These are phyloP conservation scores for Brassica juncea DNA, from an alignment of 345 rosid genomes.

Conservation along the genomic window DNA sequence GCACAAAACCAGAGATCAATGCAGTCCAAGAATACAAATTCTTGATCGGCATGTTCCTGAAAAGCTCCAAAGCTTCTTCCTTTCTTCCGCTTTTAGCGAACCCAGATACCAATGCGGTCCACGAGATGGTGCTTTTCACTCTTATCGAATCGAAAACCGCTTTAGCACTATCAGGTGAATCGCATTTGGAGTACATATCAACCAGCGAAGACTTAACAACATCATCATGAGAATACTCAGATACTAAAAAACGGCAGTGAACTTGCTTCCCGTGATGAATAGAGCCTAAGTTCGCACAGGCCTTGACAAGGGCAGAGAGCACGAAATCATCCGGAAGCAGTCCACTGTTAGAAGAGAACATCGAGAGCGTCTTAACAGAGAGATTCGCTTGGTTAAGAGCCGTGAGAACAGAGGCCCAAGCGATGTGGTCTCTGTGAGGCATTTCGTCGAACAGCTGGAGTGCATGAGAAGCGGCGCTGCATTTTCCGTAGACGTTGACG, in stretches of 20 bases:
- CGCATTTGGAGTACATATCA: constrained; percentile 77
- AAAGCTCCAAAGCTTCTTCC: constrained; percentile 55
- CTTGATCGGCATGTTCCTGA: constrained; percentile 44
- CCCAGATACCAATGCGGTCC: constrained; percentile 67
- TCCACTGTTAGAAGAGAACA: constrained; percentile 40
- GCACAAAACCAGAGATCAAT: constrained; percentile 74
- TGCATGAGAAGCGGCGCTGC: constrained; percentile 48
- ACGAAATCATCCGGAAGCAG: constrained; percentile 71
- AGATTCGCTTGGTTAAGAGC: constrained; percentile 56
- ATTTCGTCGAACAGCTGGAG: constrained; percentile 59
- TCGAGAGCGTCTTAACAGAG: constrained; percentile 52
- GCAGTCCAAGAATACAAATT: constrained; percentile 73
- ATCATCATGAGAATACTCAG: constrained; percentile 54
- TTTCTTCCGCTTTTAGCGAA: constrained; percentile 69
- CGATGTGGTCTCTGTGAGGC: constrained; percentile 58
- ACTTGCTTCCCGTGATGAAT: constrained; percentile 62
- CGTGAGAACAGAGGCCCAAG: constrained; percentile 74
- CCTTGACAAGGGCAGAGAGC: constrained; percentile 59
- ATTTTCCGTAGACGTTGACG: constrained; percentile 54
- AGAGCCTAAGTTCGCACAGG: constrained; percentile 59
- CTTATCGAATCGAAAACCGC: constrained; percentile 56
- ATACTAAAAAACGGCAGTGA: constrained; percentile 53
- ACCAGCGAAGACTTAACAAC: constrained; percentile 75
- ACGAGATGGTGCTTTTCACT: constrained; percentile 52
- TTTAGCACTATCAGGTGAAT: constrained; percentile 46